These are phyloP conservation scores for Aspergillus ochraceoroseus DNA, from an alignment of 2,329 filamentous ascomycete genomes.

Conservation along the genomic window DNA sequence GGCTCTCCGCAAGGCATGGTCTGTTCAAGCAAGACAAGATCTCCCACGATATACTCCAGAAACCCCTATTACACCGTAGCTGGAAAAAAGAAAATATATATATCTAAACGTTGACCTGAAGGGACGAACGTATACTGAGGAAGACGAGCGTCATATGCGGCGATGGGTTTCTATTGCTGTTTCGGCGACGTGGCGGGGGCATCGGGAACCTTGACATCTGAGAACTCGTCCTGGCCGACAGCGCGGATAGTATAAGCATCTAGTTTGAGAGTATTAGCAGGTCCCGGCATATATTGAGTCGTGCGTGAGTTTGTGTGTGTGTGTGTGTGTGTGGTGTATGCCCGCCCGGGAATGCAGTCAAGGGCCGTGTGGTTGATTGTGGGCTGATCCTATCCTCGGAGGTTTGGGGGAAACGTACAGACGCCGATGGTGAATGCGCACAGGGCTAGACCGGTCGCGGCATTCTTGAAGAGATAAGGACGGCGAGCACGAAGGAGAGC, in stretches of 20 bases:
- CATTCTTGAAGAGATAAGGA: conserved; percentile 88
- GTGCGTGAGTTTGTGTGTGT: neutral
- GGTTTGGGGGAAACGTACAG: conserved; percentile 63
- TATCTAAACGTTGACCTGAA: too few species aligned
- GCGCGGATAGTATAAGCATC: conserved; percentile 71
- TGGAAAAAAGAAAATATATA: conserved; percentile 1
- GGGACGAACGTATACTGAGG: neutral
- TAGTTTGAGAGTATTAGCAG: conserved; percentile 30
- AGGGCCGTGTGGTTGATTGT: too few species aligned
- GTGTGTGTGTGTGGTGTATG: too few species aligned
- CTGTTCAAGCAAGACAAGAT: too few species aligned
- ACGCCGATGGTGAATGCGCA: conserved; percentile 72
- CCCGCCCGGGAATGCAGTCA: too few species aligned
- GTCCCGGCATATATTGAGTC: too few species aligned
- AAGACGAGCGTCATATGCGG: neutral
- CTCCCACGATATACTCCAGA: conserved; percentile 15
- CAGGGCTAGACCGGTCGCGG: conserved; percentile 70
- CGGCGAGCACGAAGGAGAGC: conserved; percentile 86
- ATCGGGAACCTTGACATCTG: conserved; percentile 86
- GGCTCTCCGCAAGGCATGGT: too few species aligned
- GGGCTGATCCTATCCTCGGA: too few species aligned
- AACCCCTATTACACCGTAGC: conserved; percentile 16
- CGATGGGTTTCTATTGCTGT: conserved; percentile 32
- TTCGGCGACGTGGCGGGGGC: conserved; percentile 46
- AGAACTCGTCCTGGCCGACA: conserved; percentile 94